phyloP scores from a whole-genome alignment of 1,139 yeast genomes.

The Blastobotrys aristatus region DNA sequence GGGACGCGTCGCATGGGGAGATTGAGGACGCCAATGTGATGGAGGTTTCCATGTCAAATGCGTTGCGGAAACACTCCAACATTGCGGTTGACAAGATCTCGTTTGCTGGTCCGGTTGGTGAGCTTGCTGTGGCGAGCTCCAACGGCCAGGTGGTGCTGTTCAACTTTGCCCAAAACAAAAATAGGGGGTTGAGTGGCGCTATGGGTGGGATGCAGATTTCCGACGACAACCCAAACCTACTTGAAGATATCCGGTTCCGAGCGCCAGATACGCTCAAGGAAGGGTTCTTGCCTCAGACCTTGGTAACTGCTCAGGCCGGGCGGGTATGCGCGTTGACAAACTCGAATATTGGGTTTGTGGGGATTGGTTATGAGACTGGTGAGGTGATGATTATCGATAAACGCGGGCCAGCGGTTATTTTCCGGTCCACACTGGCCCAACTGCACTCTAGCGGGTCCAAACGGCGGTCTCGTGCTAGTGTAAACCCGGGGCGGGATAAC shows the following conservation, averaged over 20 bases:
- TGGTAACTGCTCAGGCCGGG: slow-evolving; percentile 41
- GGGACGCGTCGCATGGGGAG: slow-evolving; percentile 81
- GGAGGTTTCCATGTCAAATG: slow-evolving; percentile 48
- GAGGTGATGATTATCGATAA: slow-evolving; percentile 70
- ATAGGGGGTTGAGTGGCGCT: slow-evolving; percentile 10
- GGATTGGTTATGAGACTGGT: slow-evolving; percentile 75
- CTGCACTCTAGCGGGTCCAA: slow-evolving; percentile 1
- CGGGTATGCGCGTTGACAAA: slow-evolving; percentile 59
- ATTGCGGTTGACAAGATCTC: slow-evolving; percentile 56
- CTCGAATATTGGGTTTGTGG: slow-evolving; percentile 81
- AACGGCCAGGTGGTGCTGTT: slow-evolving; percentile 74
- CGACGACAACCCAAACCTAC: slow-evolving; percentile 14
- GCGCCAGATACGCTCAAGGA: slow-evolving; percentile 44
- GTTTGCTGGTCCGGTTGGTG: slow-evolving; percentile 73
- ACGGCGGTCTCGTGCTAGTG: slow-evolving; percentile 27
- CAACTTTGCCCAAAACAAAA: slow-evolving; percentile 55
- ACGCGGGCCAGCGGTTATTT: slow-evolving; percentile 79
- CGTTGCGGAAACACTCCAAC: slow-evolving; percentile 41
- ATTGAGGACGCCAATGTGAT: slow-evolving; percentile 53
- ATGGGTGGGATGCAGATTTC: slow-evolving; percentile 8
- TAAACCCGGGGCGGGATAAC: slow-evolving; percentile 7
- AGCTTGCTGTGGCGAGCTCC: slow-evolving; percentile 62
- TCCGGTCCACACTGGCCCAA: slow-evolving; percentile 39
- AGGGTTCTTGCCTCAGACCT: slow-evolving; percentile 67
- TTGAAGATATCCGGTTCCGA: slow-evolving; percentile 36